Base-by-base conservation (phyloP, 441 rosid species). In the Viola pubescens region DNA sequence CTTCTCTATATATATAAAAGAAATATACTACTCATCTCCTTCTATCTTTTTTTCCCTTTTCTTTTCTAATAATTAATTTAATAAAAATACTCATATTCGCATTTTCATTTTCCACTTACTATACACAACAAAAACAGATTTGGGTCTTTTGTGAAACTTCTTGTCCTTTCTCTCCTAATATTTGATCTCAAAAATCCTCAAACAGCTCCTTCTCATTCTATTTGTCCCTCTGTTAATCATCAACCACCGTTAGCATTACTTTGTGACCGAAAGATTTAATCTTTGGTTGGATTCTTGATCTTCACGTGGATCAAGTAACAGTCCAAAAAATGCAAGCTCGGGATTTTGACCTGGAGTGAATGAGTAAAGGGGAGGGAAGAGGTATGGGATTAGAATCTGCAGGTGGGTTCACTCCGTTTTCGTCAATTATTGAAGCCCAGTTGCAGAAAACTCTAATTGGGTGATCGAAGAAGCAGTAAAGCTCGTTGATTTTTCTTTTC, bases 301-400 rank as follows among this genome's bases (percentile, higher is more conserved):
- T 4, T 38, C 34, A 38, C 7, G 56, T 65, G 74, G 70, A 70
- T 70, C 74, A 57, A 52, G 55, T 37, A 26, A 19, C 26, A 19
- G 26, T 19, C 26, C 0, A 19, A 19, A 38, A 39, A 14, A 61
- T 50, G 56, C 13, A 57, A 14, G 63, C 34, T 46, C 51, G 54
- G 54, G 62, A 39, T 60, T 66, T 67, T 67, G 68, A 59, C 65
- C 60, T 60, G 11, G 14, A 13, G 14, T 40, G 75, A 41, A 63
- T 42, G 66, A 59, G 72, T 73, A 79, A 78, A 71, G 72, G 77
- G 48, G 14, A 65, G 7, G 26, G 26, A 59, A 48, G 73, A 70
- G 82, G 66, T 54, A 86, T 86, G 96, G 95, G 92, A 82, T 86
- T 91, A 53, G 75, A 88, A 75, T 88, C 92, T 51, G 85, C 77